Evolutionary conservation across 768 basidiomycete genomes (phyloP).

Genomic region (Trametes maxima): DNA sequence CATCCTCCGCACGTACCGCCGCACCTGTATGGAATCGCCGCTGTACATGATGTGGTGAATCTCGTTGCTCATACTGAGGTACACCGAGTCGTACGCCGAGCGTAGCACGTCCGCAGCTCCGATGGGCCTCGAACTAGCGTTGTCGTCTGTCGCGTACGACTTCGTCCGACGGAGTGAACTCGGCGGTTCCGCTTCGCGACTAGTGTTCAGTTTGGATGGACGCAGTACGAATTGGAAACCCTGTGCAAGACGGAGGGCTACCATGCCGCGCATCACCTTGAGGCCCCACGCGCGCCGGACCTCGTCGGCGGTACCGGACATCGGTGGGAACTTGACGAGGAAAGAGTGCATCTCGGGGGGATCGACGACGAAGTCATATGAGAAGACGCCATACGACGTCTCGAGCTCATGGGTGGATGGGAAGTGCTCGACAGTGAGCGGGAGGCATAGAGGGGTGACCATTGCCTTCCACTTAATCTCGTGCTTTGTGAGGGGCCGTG

Average conservation of each 20-base stretch:
- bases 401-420: constrained; percentile 77
- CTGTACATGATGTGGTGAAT: constrained; percentile 92
- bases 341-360: constrained; percentile 86
- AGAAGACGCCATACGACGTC: constrained; percentile 75
- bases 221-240: constrained; percentile 91
- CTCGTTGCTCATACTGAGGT: constrained; percentile 93
- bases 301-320: constrained; percentile 54
- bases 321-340: constrained; percentile 68
- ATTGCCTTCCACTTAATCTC: constrained; percentile 93
- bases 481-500: constrained; percentile 71
- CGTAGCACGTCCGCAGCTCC: constrained; percentile 69
- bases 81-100: constrained; percentile 71
- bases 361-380: constrained; percentile 87
- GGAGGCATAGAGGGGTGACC: constrained; percentile 83
- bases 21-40: constrained; percentile 87
- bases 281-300: constrained; percentile 72
- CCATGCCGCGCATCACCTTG: constrained; percentile 90
- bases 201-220: constrained; percentile 34
- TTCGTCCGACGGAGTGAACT: constrained; percentile 50
- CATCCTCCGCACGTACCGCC: constrained; percentile 79
- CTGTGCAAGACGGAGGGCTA: constrained; percentile 86
- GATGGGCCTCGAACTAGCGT: constrained; percentile 52
- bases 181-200: constrained; percentile 36
- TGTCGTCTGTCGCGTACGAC: constrained; percentile 58
- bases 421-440: constrained; percentile 88